These are phyloP conservation scores for Fusarium sp. DNA, from an alignment of 2,329 filamentous ascomycete species.

Conservation along the genomic window DNA sequence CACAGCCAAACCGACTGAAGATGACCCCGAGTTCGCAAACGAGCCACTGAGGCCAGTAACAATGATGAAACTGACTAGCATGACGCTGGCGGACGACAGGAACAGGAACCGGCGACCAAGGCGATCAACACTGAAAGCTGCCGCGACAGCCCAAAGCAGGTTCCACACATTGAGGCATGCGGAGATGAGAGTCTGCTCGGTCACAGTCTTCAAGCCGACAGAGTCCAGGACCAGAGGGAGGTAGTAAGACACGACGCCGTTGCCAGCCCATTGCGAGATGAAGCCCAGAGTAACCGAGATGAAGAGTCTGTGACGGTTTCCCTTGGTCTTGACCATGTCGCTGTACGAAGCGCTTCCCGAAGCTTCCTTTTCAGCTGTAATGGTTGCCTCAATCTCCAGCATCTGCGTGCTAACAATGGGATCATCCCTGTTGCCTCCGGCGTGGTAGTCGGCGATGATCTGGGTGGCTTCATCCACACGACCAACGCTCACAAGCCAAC, in stretches of 20 bases:
- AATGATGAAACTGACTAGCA: conserved; percentile 50
- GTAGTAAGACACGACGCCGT: conserved; percentile 51
- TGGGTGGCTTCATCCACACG: conserved; percentile 47
- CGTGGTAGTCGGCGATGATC: conserved; percentile 52
- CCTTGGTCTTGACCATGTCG: conserved; percentile 27
- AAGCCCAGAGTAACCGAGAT: conserved; percentile 41
- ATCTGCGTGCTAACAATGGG: conserved; percentile 52
- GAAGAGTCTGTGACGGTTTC: conserved; percentile 32
- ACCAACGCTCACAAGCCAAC: conserved; percentile 45
- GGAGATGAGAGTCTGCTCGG: conserved; percentile 54
- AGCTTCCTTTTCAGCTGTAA: conserved; percentile 40
- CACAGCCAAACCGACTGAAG: conserved; percentile 54
- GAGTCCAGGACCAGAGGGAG: conserved; percentile 51
- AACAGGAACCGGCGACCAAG: conserved; percentile 55
- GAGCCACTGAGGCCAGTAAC: conserved; percentile 53
- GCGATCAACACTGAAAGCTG: conserved; percentile 52
- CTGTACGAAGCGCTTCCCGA: conserved; percentile 21
- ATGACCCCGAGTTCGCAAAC: conserved; percentile 38
- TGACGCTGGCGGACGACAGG: conserved; percentile 48
- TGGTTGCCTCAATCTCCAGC: conserved; percentile 53
- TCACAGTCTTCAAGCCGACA: conserved; percentile 50
- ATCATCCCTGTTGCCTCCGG: conserved; percentile 50
- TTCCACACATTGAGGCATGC: conserved; percentile 54
- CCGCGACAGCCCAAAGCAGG: conserved; percentile 46
- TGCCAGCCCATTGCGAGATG: conserved; percentile 47